phyloP scores from a whole-genome alignment of 495 filamentous ascomycete genomes.

The Neurospora discreta region DNA sequence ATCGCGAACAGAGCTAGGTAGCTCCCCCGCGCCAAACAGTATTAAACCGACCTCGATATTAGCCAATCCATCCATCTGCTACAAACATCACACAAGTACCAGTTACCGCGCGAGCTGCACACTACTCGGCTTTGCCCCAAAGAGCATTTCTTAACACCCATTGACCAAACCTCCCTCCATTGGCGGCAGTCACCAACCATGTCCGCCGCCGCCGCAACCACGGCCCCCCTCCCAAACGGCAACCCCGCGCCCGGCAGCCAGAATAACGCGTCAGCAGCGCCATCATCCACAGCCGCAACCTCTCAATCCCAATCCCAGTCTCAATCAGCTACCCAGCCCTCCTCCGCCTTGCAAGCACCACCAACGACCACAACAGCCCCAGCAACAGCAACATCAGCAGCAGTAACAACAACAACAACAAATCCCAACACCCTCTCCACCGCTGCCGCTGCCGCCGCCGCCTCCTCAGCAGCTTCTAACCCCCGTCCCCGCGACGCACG shows the following conservation, averaged over 20 bases:
- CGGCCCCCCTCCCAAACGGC: constrained; percentile 33
- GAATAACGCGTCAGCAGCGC: background rate
- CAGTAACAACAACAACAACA: constrained; percentile 10
- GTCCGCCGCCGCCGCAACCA: constrained; percentile 11
- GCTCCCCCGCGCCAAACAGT: background rate
- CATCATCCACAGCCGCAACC: constrained; percentile 15
- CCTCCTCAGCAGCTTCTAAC: constrained; percentile 37
- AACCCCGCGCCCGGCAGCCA: constrained; percentile 6
- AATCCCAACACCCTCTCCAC: constrained; percentile 9
- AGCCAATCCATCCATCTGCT: background rate
- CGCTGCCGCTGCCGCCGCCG: constrained; percentile 12
- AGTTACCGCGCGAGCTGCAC: background rate
- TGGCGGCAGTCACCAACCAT: constrained; percentile 1
- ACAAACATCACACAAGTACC: background rate
- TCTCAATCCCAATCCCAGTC: constrained; percentile 25
- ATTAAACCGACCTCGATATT: background rate
- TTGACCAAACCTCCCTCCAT: background rate
- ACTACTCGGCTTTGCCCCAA: background rate
- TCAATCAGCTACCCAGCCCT: constrained; percentile 2
- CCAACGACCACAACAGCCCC: constrained; percentile 20
- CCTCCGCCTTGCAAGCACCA: constrained; percentile 20
- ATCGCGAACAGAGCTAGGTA: background rate
- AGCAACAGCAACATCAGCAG: constrained; percentile 11
- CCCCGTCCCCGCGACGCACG: constrained; percentile 84
- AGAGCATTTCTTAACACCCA: background rate